Evolutionary conservation across 306 rosid genomes (phyloP), one percentile per base, ranked within the genome.

Genomic region (Vigna nakashimae): DNA sequence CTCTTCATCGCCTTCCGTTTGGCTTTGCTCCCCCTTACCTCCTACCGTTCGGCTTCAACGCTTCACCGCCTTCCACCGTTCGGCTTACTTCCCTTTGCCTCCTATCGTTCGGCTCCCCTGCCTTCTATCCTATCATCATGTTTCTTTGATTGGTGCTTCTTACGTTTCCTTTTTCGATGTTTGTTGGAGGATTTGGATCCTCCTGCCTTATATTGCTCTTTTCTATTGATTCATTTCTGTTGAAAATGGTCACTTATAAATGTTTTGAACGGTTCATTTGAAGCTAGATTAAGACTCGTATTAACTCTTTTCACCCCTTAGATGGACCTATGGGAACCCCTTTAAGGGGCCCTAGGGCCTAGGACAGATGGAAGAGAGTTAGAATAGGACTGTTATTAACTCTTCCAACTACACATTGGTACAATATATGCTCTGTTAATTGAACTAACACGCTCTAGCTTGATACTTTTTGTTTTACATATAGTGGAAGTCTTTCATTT

Each of bases 91-190:
- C 1, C 22, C 22, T 20, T 20, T 20, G 22, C 22, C 22, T 20
- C 22, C 22, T 20, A 20, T 1, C 22, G 22, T 20, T 20, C 22
- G 22, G 22, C 1, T 20, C 22, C 22, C 22, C 22, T 20, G 22
- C 22, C 22, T 20, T 20, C 22, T 20, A 20, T 20, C 22, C 22
- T 20, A 20, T 20, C 22, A 20, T 15, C 45, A 6, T 30, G 56
- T 28, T 77, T 67, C 70, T 14, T 55, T 62, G 32, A 69, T 69
- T 68, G 50, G 17, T 57, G 46, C n/a, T 59, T 51, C 30, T 28
- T 20, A 4, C 32, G 16, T 18, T 45, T 36, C 48, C 15, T 7
- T 56, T 52, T 64, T 9, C 64, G 32, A 57, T 38, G 58, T 15
- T 71, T 30, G 30, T 59, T 3, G 48, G 28, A 69, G 77, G 78